Evolutionary conservation across 108 stramenopile species (phyloP).

Genomic region (Discostella stelligeroides): DNA sequence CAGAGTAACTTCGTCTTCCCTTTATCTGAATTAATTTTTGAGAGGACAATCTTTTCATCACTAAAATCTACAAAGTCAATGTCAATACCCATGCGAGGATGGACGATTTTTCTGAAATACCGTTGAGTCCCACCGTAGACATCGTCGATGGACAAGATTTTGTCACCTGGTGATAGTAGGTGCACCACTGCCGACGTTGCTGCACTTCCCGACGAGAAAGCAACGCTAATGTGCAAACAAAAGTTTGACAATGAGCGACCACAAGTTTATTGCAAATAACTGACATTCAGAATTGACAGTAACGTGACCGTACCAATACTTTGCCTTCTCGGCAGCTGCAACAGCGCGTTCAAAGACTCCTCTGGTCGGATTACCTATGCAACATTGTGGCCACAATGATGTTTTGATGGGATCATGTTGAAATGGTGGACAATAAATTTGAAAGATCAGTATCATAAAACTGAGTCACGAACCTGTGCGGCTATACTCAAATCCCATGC

Average conservation of each 20-base stretch:
- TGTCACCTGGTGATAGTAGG: slow-evolving; percentile 67
- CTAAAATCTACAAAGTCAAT: slow-evolving; percentile 55
- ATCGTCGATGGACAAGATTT: slow-evolving; percentile 78
- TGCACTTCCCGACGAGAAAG: slow-evolving; percentile 89
- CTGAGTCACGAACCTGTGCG: slow-evolving; percentile 48
- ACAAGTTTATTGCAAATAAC: neutral
- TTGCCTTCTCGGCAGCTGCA: slow-evolving; percentile 69
- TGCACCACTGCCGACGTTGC: slow-evolving; percentile 86
- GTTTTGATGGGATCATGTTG: no score
- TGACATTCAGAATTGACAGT: no score
- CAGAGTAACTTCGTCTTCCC: slow-evolving; percentile 75
- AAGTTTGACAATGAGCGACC: neutral
- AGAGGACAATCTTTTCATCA: slow-evolving; percentile 18
- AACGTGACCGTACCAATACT: slow-evolving; percentile 50
- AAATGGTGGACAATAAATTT: neutral
- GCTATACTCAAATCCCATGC: slow-evolving; percentile 84
- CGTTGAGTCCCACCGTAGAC: slow-evolving; percentile 88
- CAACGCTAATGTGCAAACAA: slow-evolving; percentile 35
- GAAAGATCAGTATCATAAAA: slow-evolving; percentile 5
- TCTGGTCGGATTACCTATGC: slow-evolving; percentile 76
- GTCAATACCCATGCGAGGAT: slow-evolving; percentile 53
- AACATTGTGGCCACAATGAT: neutral
- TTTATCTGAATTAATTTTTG: slow-evolving; percentile 26
- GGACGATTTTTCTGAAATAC: slow-evolving; percentile 66
- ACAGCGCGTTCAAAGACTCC: slow-evolving; percentile 86